Evolutionary conservation across 2,329 filamentous ascomycete genomes (phyloP), one percentile per base, ranked within the genome.

Genomic region (Talaromyces islandicus): DNA sequence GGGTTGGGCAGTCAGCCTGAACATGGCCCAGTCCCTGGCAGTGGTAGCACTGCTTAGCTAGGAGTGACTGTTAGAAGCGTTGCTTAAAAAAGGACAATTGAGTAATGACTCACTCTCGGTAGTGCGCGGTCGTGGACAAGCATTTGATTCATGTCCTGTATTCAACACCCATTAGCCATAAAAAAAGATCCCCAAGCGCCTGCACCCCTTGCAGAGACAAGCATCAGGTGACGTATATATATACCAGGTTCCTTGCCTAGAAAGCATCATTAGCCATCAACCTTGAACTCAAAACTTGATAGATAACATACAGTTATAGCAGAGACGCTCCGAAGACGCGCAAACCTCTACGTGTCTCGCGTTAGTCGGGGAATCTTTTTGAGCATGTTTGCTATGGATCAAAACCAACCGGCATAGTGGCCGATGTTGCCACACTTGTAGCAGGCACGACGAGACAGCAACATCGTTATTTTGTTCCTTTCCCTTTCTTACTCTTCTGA

Each of bases 41-140:
- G 81, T 97, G 94, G 78, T 99, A 99, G 86, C 94, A 99, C 84
- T 99, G 94, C 87, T 99, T 99, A 57, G 92, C 92, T 88, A 56
- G 3, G 5, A 57, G 17, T 43, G 14, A 48, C 35, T 51, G 58
- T 63, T 41, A 68, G 63, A 41, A 48, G 46, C 57, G 19, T 5
- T 35, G 9, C 2, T 2, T 43, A 17, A 25, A 29, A 46, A 46
- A n/a, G n/a, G n/a, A n/a, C n/a, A n/a, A 27, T n/a, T 5, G 17
- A 21, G 12, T 46, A 10, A 56, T n/a, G n/a, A 73, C 84, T 78
- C 82, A 88, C 85, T 87, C 81, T 99, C 94, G 66, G 94, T 97
- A 63, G 93, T 97, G 77, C 94, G 89, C 72, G 94, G 94, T 73
- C 93, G 88, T 70, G 94, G 94, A 85, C 94, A 99, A 77, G 89